These are phyloP conservation scores for Malus sylvestris DNA, from an alignment of 306 rosid species.

Conservation along the genomic window DNA sequence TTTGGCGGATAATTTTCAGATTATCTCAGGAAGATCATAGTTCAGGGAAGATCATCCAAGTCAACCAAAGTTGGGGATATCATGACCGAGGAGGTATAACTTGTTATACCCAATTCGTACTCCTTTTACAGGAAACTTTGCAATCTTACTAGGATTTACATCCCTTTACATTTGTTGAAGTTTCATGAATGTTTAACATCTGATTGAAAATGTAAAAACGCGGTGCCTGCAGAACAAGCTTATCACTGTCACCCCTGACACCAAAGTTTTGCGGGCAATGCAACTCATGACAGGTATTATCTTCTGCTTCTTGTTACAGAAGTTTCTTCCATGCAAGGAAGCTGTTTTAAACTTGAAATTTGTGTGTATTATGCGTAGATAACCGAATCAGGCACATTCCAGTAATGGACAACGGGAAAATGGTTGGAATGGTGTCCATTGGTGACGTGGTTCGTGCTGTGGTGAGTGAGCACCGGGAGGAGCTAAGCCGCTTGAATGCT, in stretches of 20 bases:
- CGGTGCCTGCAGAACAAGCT: conserved; percentile 73
- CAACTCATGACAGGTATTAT: conserved; percentile 92
- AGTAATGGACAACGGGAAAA: conserved; percentile 54
- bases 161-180: neutral
- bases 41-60: conserved; percentile 98
- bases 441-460: conserved; percentile 99
- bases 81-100: conserved; percentile 95
- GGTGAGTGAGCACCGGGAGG: conserved; percentile 91
- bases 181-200: neutral
- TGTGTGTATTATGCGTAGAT: conserved; percentile 34
- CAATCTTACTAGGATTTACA: neutral
- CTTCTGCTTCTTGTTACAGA: neutral
- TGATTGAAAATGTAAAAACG: conserved; percentile 6
- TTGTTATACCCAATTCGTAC: neutral
- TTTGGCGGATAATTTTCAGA: conserved; percentile 34
- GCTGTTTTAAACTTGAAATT: conserved; percentile 12
- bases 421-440: conserved; percentile 98
- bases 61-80: conserved; percentile 98
- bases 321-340: neutral
- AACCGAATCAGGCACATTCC: conserved; percentile 99
- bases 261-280: conserved; percentile 87
- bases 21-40: conserved; percentile 95
- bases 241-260: conserved; percentile 81
- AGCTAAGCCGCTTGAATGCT: conserved; percentile 91
- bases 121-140: neutral